These are phyloP conservation scores for Acanthamoeba lenticulata DNA, from an alignment of 208 protist species.

Conservation along the genomic window DNA sequence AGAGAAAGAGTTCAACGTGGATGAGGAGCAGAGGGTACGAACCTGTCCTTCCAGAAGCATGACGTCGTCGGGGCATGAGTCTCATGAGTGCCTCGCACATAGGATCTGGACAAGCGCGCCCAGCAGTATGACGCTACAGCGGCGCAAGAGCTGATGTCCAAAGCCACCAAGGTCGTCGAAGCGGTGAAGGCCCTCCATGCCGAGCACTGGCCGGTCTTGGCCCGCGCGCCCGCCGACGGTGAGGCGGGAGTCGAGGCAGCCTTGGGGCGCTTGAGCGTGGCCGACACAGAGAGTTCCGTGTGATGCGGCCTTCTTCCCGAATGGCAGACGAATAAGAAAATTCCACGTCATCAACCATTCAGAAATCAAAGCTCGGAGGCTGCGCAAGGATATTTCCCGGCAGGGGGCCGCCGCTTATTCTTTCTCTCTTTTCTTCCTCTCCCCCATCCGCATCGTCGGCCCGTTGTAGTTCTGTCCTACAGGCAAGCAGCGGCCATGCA, in stretches of 20 bases:
- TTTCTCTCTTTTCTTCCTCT: constrained; percentile 61
- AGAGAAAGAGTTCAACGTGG: constrained; percentile 45
- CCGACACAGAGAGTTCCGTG: not conserved
- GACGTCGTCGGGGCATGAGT: not conserved
- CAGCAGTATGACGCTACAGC: not conserved
- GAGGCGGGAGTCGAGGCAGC: not conserved
- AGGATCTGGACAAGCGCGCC: constrained; percentile 8
- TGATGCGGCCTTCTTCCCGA: no score
- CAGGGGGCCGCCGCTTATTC: not conserved
- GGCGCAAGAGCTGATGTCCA: not conserved
- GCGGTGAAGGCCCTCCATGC: not conserved
- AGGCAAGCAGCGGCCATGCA: constrained; percentile 77
- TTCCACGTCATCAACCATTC: constrained; percentile 22
- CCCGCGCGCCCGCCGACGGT: not conserved
- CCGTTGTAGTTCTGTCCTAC: not conserved
- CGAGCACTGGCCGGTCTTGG: not conserved
- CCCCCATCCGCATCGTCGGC: constrained; percentile 44
- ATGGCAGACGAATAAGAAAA: not conserved
- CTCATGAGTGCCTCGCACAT: no score
- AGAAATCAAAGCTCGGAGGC: not conserved
- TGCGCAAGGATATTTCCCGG: not conserved
- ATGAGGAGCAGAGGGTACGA: constrained; percentile 24
- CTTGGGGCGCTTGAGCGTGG: not conserved
- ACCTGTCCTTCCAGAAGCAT: no score
- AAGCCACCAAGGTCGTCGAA: not conserved